Evolutionary conservation across 495 filamentous ascomycete species (phyloP).

Genomic region (Neurospora terricola): DNA sequence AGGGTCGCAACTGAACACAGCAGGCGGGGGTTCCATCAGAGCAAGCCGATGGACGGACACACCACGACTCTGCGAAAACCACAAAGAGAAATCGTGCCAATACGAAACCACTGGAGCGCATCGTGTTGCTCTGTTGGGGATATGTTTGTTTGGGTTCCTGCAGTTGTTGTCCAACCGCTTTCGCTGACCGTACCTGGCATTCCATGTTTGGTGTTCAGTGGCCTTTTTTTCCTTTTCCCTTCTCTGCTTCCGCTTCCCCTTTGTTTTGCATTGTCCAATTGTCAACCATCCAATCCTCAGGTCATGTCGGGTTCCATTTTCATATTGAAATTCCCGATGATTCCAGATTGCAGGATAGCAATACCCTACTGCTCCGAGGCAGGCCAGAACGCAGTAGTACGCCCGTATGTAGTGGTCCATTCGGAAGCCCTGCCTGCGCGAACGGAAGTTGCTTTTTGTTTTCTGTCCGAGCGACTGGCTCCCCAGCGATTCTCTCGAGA

Average conservation of each 20-base stretch:
- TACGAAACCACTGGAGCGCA: not conserved
- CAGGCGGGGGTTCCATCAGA: not conserved
- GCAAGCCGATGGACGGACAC: not conserved
- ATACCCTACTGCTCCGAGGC: not conserved
- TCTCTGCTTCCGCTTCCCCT: not conserved
- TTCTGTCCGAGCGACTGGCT: not conserved
- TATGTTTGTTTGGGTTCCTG: not conserved
- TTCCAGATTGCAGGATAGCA: not conserved
- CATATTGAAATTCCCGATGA: not conserved
- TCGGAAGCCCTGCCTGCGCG: not conserved
- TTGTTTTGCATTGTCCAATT: not conserved
- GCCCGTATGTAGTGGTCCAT: not conserved
- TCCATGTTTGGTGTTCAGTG: not conserved
- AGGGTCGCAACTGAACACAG: not conserved
- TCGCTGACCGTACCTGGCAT: not conserved
- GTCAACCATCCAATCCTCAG: not conserved
- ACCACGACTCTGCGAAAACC: not conserved
- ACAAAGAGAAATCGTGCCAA: not conserved
- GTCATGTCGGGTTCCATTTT: not conserved
- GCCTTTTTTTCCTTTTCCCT: not conserved
- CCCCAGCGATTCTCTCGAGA: not conserved
- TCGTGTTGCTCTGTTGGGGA: not conserved
- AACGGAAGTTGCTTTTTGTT: not conserved
- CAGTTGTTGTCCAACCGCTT: not conserved
- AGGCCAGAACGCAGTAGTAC: not conserved